Evolutionary conservation across 768 basidiomycete genomes (phyloP).

Genomic region (Rickenella mellea): DNA sequence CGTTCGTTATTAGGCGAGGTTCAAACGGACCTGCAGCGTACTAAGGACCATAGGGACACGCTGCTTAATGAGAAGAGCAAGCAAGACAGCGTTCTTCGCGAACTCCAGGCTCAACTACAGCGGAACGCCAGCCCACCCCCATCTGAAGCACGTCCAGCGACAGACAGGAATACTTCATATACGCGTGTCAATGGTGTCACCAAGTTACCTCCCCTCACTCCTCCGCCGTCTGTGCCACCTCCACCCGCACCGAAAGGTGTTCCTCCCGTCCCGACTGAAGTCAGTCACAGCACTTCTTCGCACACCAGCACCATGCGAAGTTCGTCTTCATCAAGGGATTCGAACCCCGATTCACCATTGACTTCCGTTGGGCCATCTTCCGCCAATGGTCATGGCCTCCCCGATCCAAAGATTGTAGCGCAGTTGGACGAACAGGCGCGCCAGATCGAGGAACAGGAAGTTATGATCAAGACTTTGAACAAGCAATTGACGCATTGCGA

Average conservation of each 20-base stretch:
- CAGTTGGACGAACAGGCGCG: constrained; percentile 69
- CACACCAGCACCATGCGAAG: constrained; percentile 45
- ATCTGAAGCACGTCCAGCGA: constrained; percentile 39
- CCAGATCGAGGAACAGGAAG: constrained; percentile 74
- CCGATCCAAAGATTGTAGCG: constrained; percentile 46
- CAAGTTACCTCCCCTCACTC: constrained; percentile 81
- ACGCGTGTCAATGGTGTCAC: constrained; percentile 50
- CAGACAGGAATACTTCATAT: constrained; percentile 44
- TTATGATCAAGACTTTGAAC: constrained; percentile 89
- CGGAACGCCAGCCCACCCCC: constrained; percentile 34
- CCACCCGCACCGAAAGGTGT: constrained; percentile 60
- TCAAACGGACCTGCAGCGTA: constrained; percentile 67
- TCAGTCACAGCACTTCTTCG: constrained; percentile 49
- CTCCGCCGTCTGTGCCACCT: constrained; percentile 81
- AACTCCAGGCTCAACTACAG: constrained; percentile 65
- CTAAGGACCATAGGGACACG: constrained; percentile 75
- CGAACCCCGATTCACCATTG: constrained; percentile 51
- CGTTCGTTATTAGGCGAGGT: constrained; percentile 67
- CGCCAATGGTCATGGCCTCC: constrained; percentile 23
- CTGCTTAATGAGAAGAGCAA: constrained; percentile 64
- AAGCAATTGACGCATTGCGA: constrained; percentile 93
- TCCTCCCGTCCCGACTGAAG: constrained; percentile 31
- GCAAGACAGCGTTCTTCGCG: constrained; percentile 62
- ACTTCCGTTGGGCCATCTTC: constrained; percentile 45
- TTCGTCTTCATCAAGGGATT: constrained; percentile 55